Evolutionary conservation across 768 basidiomycete species (phyloP), one percentile per base, ranked within the genome.

Genomic region (Gymnopilus junonius): DNA sequence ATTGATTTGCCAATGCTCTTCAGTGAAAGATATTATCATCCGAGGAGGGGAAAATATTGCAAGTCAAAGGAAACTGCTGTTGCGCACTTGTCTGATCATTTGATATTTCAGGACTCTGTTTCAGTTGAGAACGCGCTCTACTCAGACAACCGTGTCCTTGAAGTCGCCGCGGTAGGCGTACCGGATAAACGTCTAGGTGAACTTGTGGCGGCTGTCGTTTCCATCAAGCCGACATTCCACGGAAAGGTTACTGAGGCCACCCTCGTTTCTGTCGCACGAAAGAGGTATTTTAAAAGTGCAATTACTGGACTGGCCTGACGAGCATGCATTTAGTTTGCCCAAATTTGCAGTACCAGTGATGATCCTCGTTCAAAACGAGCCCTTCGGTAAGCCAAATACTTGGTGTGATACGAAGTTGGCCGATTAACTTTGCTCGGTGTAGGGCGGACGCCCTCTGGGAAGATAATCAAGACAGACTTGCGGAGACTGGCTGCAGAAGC

Each of bases 1-100:
- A 10, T 23, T 23, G 48, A n/a, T 55, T 37, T 34, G 55, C 57
- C 65, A 14, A 66, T 46, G 21, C 20, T 50, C 20, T 5, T 48
- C 42, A 85, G 87, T 85, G 20, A 87, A 88, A 71, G 87, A 88
- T 66, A 80, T 88, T 57, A 88, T 88, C 48, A 85, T 87, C 60
- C 79, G 86, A 31, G 86, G 87, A 31, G 87, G 87, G 45, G 87
- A 89, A 73, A 88, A 88, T 65, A 85, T 89, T 55, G 86, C 85
- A 58, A 69, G 85, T 74, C 2, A 17, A 12, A 20, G 11, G 55
- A 54, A 15, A 11, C n/a, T 45, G 21, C 20, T 55, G 14, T 21
- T 34, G 25, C 35, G 23, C 23, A 6, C 17, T 42, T 39, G 42
- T 3, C 25, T 37, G 23, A 34, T 20, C 23, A 5, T 25, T 2